phyloP scores from a whole-genome alignment of 1,284 basidiomycete genomes.

The Boletus smithii region DNA sequence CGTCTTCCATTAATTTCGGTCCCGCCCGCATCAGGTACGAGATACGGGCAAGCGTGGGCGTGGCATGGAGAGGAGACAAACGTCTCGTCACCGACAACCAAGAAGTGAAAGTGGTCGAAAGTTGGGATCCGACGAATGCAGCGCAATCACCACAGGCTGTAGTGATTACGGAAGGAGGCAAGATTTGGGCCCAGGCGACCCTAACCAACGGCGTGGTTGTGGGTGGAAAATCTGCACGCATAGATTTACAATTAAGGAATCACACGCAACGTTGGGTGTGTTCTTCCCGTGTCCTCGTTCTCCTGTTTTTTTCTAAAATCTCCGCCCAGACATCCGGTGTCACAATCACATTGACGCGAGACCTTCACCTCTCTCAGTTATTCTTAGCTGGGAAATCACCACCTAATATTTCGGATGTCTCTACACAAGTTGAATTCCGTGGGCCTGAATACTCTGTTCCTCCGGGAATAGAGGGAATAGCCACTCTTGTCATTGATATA shows the following conservation, averaged over 20 bases:
- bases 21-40: conserved; percentile 66
- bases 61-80: conserved; percentile 69
- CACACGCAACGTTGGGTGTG: conserved; percentile 71
- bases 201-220: conserved; percentile 60
- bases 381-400: conserved; percentile 42
- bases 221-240: conserved; percentile 63
- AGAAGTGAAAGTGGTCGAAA: conserved; percentile 63
- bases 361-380: conserved; percentile 51
- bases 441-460: conserved; percentile 68
- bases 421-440: conserved; percentile 65
- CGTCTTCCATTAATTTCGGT: conserved; percentile 67
- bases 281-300: conserved; percentile 1
- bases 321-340: conserved; percentile 59
- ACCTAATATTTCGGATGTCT: conserved; percentile 55
- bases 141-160: conserved; percentile 51
- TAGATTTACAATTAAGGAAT: conserved; percentile 75
- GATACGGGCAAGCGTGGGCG: conserved; percentile 63
- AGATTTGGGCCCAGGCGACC: conserved; percentile 69
- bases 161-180: conserved; percentile 69
- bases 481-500: conserved; percentile 71
- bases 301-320: conserved; percentile 4
- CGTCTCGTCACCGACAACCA: conserved; percentile 59
- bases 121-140: conserved; percentile 40
- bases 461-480: conserved; percentile 70
- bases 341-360: conserved; percentile 54